Evolutionary conservation across 768 basidiomycete genomes (phyloP), one percentile per base, ranked within the genome.

Genomic region (Sistotremastrum niveocremeum): DNA sequence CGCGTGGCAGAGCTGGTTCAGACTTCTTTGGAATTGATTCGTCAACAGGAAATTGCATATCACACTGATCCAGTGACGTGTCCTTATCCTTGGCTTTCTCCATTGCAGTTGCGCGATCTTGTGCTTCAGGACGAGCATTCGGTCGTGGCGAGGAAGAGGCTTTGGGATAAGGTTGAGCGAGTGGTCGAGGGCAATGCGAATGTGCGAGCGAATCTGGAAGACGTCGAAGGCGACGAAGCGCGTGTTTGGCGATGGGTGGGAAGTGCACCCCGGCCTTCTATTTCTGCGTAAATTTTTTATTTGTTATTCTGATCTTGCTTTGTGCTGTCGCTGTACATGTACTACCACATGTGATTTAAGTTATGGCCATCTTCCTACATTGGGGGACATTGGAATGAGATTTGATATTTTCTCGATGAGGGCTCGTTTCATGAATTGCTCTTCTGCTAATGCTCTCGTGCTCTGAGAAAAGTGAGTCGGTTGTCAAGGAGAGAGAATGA

Each of bases 341-440:
- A 20, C 20, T 20, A 20, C 20, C 20, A 20, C 20, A 20, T 20
- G 20, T 20, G 20, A 20, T 20, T 2, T 20, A 20, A 20, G 20
- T 20, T 20, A 20, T 20, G 20, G 20, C 20, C 20, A 20, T 20
- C 20, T 20, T 20, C 20, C 20, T 20, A 20, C 20, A 20, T 20
- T 20, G 20, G 20, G 20, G 20, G 20, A 20, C 65, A 73, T 67
- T 40, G 79, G 71, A 33, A 83, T 61, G 30, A 74, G 74, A 43
- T 60, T 57, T 54, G 75, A 73, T 56, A 98, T 95, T 72, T 90
- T 90, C 62, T 95, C 88, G 40, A 90, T 81, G 53, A 95, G 71
- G 39, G 90, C 93, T 51, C 91, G 79, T 67, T 94, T 93, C 81
- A 88, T 85, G 60, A 95, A 98, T 62, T 97, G 94, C 61, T 97